A percentile compares a stretch with the other conserved stretches of the same genome.
Evolutionary conservation across 2,329 filamentous ascomycete species (phyloP).

Genomic region (Aureobasidium sp.): DNA sequence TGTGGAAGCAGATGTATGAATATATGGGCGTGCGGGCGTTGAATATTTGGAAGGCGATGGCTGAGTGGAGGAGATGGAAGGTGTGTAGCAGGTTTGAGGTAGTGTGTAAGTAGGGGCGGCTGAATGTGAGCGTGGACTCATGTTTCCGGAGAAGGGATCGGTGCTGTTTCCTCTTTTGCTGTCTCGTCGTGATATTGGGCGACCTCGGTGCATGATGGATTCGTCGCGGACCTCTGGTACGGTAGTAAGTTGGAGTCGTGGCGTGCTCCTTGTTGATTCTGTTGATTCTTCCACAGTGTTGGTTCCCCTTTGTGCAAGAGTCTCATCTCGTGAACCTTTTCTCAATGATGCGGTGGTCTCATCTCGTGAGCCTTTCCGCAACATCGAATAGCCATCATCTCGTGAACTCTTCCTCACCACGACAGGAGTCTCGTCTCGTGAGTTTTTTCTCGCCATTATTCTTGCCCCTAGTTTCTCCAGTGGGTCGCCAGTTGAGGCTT

Average conservation of each 20-base stretch:
- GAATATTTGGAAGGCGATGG: background rate
- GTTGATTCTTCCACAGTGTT: background rate
- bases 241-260: background rate
- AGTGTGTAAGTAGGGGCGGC: background rate
- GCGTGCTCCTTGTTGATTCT: background rate
- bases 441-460: constrained; percentile 1
- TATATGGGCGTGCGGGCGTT: background rate
- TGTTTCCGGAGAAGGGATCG: background rate
- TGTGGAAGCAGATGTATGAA: background rate
- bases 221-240: constrained; percentile 1
- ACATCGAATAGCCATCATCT: background rate
- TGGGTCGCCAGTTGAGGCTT: background rate
- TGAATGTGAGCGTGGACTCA: background rate
- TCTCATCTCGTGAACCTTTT: background rate
- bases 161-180: background rate
- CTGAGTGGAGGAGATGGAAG: background rate
- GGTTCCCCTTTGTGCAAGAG: background rate
- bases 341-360: background rate
- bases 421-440: background rate
- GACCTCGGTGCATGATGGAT: background rate
- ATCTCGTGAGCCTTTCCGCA: background rate
- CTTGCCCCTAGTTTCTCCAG: background rate
- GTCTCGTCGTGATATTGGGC: background rate
- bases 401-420: background rate
- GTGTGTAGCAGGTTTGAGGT: background rate